Evolutionary conservation across 176 grass and related monocot species (phyloP).

Genomic region (Oryza meyeriana): DNA sequence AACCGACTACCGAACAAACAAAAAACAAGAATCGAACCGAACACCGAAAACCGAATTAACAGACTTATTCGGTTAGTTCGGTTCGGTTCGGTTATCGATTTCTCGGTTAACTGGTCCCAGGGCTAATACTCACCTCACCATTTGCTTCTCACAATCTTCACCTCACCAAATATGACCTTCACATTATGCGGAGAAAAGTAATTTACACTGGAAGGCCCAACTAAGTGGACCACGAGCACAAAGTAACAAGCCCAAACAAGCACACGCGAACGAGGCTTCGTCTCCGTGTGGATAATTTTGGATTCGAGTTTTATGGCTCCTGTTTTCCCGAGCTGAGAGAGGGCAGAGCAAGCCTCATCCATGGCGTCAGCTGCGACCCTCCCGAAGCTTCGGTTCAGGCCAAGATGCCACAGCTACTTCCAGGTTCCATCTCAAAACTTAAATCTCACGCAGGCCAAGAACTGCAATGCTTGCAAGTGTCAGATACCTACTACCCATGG

Average conservation of each 20-base stretch:
- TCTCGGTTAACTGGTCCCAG: too few species aligned
- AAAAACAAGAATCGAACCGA: too few species aligned
- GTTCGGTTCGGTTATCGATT: too few species aligned
- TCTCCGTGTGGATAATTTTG: constrained; percentile 26
- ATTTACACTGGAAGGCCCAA: neutral
- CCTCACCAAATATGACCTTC: too few species aligned
- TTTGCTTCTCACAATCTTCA: too few species aligned
- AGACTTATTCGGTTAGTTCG: too few species aligned
- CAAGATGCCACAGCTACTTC: constrained; percentile 10
- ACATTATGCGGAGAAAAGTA: too few species aligned
- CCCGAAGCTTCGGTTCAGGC: constrained; percentile 20
- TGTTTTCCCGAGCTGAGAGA: constrained; percentile 4
- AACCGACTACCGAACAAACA: too few species aligned
- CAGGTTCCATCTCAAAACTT: constrained; percentile 5
- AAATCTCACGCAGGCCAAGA: neutral
- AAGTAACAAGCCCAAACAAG: neutral
- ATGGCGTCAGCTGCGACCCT: constrained; percentile 43
- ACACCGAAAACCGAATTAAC: too few species aligned
- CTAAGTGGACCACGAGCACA: neutral
- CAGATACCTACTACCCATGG: neutral
- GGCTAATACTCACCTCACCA: too few species aligned
- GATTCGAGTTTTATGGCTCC: constrained; percentile 32
- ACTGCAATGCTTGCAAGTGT: constrained; percentile 5
- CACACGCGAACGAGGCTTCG: neutral
- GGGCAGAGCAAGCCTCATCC: neutral